Conservation (phyloP, 2,329 filamentous ascomycete species). For the Talaromyces sp. region DNA sequence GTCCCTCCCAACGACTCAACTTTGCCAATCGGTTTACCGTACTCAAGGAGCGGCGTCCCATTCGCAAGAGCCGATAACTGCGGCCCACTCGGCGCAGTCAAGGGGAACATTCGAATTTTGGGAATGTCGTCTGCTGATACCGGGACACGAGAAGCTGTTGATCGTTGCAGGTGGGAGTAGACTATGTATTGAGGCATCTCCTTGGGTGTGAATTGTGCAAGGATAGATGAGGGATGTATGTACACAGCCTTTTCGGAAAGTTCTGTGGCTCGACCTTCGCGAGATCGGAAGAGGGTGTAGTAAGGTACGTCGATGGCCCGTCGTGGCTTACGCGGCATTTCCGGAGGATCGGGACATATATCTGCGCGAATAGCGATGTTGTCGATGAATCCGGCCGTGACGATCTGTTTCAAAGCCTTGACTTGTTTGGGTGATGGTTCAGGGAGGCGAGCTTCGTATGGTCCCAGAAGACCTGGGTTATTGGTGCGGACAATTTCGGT, state of each 20-base stretch:
- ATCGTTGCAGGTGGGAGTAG: constrained; percentile 80
- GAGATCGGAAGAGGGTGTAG: constrained; percentile 73
- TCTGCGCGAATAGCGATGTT: constrained; percentile 91
- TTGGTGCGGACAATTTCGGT: constrained; percentile 75
- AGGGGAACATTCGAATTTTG: constrained; percentile 82
- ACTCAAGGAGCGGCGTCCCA: constrained; percentile 77
- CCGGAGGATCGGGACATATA: constrained; percentile 70
- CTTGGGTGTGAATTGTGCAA: constrained; percentile 66
- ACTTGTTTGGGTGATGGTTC: constrained; percentile 67
- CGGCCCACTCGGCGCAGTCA: constrained; percentile 73
- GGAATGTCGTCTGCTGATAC: constrained; percentile 53
- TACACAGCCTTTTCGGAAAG: constrained; percentile 69
- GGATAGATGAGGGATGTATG: constrained; percentile 79
- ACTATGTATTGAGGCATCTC: constrained; percentile 86
- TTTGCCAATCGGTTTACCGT: constrained; percentile 90
- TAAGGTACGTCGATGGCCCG: constrained; percentile 94
- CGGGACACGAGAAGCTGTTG: constrained; percentile 52
- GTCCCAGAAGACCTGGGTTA: constrained; percentile 52
- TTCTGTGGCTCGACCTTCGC: constrained; percentile 45
- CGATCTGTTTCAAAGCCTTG: constrained; percentile 82
- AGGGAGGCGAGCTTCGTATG: constrained; percentile 53
- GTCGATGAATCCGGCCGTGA: constrained; percentile 89
- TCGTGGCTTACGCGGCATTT: constrained; percentile 66
- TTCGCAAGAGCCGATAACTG: constrained; percentile 78
- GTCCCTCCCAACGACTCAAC: constrained; percentile 53